Evolutionary conservation across 345 rosid species (phyloP), one percentile per base, ranked within the genome.

Genomic region (Durio zibethinus): DNA sequence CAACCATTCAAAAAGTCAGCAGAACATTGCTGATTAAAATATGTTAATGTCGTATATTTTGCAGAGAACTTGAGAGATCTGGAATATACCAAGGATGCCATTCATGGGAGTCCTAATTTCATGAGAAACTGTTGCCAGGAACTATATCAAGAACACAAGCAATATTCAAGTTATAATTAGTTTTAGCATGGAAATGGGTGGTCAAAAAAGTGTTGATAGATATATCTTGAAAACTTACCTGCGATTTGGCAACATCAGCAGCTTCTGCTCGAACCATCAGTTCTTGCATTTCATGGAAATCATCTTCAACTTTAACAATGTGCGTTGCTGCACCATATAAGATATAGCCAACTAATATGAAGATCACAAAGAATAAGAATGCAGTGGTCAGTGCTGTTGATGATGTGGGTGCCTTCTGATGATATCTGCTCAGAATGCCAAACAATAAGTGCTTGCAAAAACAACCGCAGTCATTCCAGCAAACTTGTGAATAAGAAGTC

Each of bases 81-180:
- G 21, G 8, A 21, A 69, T 80, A 8, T 89, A 91, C 98, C 98
- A 18, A 94, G 97, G 78, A 94, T 89, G 71, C 98, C 98, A 85
- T 94, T 94, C 98, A 94, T 94, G 1, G 98, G 98, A 72, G 98
- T 94, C 74, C 98, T 89, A 36, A 94, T 94, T 83, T 94, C 98
- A 72, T 94, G 98, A 62, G 98, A 94, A 62, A 94, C 98, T 0
- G 98, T 94, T 35, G 98, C 98, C 61, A 94, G 91, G 86, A 94
- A 94, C 95, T 91, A 54, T 74, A 81, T 50, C 56, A 83, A 84
- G 33, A 80, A 62, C 66, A 63, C n/a, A 48, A 66, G 54, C 31
- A 20, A 65, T 50, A 74, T 7, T 59, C 42, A 38, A 54, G 65
- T 81, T 18, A 80, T 43, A 69, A 54, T 43, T 23, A 43, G 61